Conservation (phyloP, 768 basidiomycete species). For the Tephrocybe rancida region DNA sequence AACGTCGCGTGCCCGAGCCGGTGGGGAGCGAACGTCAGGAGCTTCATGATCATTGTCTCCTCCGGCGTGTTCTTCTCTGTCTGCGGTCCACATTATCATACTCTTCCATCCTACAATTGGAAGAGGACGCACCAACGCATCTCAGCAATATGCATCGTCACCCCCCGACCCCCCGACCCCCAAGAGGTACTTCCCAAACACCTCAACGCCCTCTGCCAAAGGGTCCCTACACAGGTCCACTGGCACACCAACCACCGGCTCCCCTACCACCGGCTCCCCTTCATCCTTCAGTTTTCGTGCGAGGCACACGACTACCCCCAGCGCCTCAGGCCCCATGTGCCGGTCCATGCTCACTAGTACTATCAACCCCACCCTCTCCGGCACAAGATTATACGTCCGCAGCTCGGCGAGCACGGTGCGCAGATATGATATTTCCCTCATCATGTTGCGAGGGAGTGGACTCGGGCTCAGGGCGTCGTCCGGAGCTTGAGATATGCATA, state of each 20-base stretch:
- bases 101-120: too few relatives aligned
- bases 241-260: slow-evolving; percentile 71
- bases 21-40: slow-evolving; percentile 66
- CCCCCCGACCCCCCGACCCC: slow-evolving; percentile 54
- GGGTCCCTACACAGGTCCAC: slow-evolving; percentile 87
- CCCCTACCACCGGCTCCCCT: too few relatives aligned
- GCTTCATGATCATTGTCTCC: slow-evolving; percentile 61
- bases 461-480: slow-evolving; percentile 77
- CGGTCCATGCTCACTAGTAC: slow-evolving; percentile 84
- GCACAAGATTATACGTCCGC: slow-evolving; percentile 53
- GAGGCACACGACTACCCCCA: slow-evolving; percentile 58
- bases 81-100: too few relatives aligned
- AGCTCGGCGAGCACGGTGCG: slow-evolving; percentile 66
- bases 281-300: slow-evolving; percentile 55
- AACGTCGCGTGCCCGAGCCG: slow-evolving; percentile 85
- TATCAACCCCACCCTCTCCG: slow-evolving; percentile 57
- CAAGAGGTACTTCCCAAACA: slow-evolving; percentile 56
- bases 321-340: slow-evolving; percentile 53
- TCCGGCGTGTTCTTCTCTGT: slow-evolving; percentile 46
- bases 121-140: slow-evolving; percentile 38
- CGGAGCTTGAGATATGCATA: slow-evolving; percentile 82
- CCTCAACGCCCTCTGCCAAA: slow-evolving; percentile 53
- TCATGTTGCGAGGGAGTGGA: slow-evolving; percentile 59
- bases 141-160: slow-evolving; percentile 89
- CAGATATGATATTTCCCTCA: slow-evolving; percentile 60